Evolutionary conservation across 2,329 filamentous ascomycete species (phyloP), one percentile per base, ranked within the genome.

Genomic region (Graphiopsis chlorocephala): DNA sequence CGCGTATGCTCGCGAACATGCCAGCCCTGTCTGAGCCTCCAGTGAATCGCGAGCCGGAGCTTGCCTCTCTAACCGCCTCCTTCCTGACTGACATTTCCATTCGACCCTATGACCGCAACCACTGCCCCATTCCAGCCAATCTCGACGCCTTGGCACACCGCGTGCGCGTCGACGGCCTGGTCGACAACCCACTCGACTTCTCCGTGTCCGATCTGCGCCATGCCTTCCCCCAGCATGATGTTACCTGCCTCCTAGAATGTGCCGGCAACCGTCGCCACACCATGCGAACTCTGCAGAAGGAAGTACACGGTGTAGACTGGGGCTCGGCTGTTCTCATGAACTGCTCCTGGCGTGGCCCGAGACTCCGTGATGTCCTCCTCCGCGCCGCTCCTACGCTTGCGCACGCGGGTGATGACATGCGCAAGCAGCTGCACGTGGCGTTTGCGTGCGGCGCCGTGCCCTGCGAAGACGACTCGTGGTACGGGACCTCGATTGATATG

Each of bases 251-350:
- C 1, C 76, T 88, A 1, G 84, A 86, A 76, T 88, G 86, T 53
- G 85, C 85, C 4, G 85, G 85, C 23, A 87, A 87, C 68, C 77
- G 86, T 11, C 80, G 85, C 14, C 85, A 87, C 71, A 85, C 84
- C 2, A 87, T 87, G 85, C 82, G 85, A 33, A 87, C 84, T 1
- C 77, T 81, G 67, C 74, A 86, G 28, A 85, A 85, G 69, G 85
- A 87, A 72, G 85, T 87, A 7, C 75, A 80, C 31, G 86, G 85
- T 0, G 82, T 88, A 47, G 84, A 88, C 70, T 88, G 86, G 85
- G 79, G 80, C 42, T 84, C 87, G 68, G 85, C 81, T 48, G 85
- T 85, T 0, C 80, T 87, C 25, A 86, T 87, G 84, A 87, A 87
- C 69, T 86, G 84, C 69, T 79, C 75, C 63, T 87, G 84, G 84